Evolutionary conservation across 495 filamentous ascomycete genomes (phyloP), one percentile per base, ranked within the genome.

Genomic region (Penicillium goetzii): DNA sequence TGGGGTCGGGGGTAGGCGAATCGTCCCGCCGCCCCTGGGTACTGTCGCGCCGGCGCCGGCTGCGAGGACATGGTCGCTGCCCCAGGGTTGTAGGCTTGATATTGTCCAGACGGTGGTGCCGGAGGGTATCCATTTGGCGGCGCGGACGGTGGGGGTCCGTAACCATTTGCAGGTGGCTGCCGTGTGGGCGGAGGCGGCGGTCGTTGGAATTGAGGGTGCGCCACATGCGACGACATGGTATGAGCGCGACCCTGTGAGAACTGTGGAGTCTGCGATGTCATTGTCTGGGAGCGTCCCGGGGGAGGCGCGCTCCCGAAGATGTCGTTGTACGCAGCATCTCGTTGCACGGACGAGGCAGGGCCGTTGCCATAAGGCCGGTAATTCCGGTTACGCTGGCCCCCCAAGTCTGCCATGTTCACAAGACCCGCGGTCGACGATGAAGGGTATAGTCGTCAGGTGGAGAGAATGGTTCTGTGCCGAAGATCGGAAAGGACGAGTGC

Each of bases 301-400:
- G 90, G 92, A 52, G 91, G 92, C 54, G 90, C 86, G 70, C 88
- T 87, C 64, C 95, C 95, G 71, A 99, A 99, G 68, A 99, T 99
- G 78, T 93, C 92, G 59, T 90, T 91, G 77, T 96, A 99, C 36
- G 93, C 95, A 69, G 91, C 92, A 84, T 99, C 94, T 78, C 95
- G 88, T 77, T 96, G 91, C 69, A 85, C 83, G 72, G 86, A 85
- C 54, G 89, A 86, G 36, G 90, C 77, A 72, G 88, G 59, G 9
- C 45, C 84, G 33, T 55, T 55, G 63, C 87, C 89, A 75, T 91
- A 90, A 63, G 85, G 84, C 71, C 83, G 81, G 78, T 88, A 86
- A 68, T 86, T 83, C 78, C 90, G 82, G 80, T 88, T 85, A 74
- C 91, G 89, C 75, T 91, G 90, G 58, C 83, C 71, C 65, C 85